Percentiles rank a stretch among this genome's conserved stretches.
Evolutionary conservation across 495 filamentous ascomycete genomes (phyloP).

Genomic region (Podospora australis): DNA sequence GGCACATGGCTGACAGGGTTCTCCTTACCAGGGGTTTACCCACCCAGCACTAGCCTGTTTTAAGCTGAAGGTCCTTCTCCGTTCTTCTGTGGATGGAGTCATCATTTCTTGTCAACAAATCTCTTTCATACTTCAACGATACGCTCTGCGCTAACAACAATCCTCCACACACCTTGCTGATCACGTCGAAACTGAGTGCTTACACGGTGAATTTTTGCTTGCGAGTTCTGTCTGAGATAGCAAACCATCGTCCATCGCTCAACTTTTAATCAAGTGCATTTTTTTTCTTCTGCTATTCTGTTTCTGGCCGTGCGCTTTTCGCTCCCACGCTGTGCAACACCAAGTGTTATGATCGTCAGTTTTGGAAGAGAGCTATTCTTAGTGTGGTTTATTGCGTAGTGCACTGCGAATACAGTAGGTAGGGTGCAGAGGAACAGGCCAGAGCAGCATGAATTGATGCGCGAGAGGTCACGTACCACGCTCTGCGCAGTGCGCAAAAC

Average conservation of each 20-base stretch:
- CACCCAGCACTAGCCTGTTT: neutral
- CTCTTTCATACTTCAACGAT: neutral
- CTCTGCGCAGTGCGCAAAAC: neutral
- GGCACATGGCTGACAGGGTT: constrained; percentile 5
- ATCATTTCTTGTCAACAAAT: neutral
- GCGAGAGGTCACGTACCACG: neutral
- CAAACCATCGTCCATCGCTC: neutral
- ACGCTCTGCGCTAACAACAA: too few relatives aligned
- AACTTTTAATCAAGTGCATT: neutral
- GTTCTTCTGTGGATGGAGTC: neutral
- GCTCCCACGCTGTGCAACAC: too few relatives aligned
- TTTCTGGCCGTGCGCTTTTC: too few relatives aligned
- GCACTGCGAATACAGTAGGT: too few relatives aligned
- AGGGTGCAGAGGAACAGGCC: too few relatives aligned
- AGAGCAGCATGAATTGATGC: neutral
- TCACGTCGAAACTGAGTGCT: neutral
- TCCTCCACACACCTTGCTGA: neutral
- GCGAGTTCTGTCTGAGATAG: neutral
- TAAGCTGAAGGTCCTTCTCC: too few relatives aligned
- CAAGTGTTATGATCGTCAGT: neutral
- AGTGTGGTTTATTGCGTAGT: too few relatives aligned
- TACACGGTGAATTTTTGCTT: neutral
- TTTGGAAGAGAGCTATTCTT: neutral
- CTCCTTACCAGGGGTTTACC: neutral
- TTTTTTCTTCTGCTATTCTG: neutral